Evolutionary conservation across 2,329 filamentous ascomycete species (phyloP), one percentile per base, ranked within the genome.

Genomic region (Apiospora arundinis): DNA sequence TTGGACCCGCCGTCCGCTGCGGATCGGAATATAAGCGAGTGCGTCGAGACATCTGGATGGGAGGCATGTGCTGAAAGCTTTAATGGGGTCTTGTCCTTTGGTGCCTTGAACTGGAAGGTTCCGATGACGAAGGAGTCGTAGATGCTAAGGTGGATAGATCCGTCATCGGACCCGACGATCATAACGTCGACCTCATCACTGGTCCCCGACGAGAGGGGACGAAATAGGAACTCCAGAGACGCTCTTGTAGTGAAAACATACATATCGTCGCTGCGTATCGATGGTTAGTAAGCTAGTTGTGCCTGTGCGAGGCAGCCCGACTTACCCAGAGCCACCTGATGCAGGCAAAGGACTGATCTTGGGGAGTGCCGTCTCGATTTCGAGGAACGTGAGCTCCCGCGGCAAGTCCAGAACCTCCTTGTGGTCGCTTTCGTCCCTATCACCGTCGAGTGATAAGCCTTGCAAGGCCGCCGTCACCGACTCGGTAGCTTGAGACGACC

Each of bases 51-150:
- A 44, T 91, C 85, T 0, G 92, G 88, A 78, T 97, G 92, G 11
- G 92, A 94, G 42, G 92, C 87, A 78, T 97, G 93, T 37, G 83
- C 85, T 65, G 86, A 81, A 25, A 89, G 81, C 70, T 82, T 83
- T 69, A 85, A 79, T 28, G 21, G 69, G 4, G 69, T 69, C 63
- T 46, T 66, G 60, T 73, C 72, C 28, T 73, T 66, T 7, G 82
- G 83, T 1, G 80, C 79, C 40, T 84, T 87, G 71, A 87, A 86
- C 71, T 83, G 80, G 73, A 95, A 91, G 16, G 82, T 87, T 4
- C 94, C 93, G 71, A 97, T 92, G 72, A 93, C 88, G 76, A 97
- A 94, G 7, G 93, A 95, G 80, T 97, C 93, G 79, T 95, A 95
- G 67, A 97, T 94, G 75, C 91, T 93, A 23, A 97, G 85, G 78